phyloP scores from a whole-genome alignment of 768 basidiomycete genomes.

The Hygrocybe punicea region DNA sequence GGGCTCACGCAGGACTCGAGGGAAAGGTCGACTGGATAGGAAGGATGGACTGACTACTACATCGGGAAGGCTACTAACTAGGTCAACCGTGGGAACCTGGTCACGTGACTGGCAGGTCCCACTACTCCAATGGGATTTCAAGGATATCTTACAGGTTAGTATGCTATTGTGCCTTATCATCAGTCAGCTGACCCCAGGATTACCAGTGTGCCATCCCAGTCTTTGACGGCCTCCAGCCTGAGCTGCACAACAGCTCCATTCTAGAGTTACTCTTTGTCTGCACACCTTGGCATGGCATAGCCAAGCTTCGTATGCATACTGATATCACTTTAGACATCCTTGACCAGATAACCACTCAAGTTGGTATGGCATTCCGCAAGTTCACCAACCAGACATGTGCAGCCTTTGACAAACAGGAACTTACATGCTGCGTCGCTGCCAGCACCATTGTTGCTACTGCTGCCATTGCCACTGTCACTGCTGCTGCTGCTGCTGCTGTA shows the following conservation, averaged over 20 bases:
- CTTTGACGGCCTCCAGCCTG: slow-evolving; percentile 34
- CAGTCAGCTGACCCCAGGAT: neutral
- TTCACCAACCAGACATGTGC: slow-evolving; percentile 29
- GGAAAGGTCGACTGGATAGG: too few relatives aligned
- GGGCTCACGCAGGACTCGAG: too few relatives aligned
- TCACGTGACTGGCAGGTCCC: too few relatives aligned
- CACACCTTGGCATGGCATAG: slow-evolving; percentile 37
- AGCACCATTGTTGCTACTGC: neutral
- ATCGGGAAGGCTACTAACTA: too few relatives aligned
- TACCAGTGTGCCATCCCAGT: slow-evolving; percentile 35
- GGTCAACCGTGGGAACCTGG: too few relatives aligned
- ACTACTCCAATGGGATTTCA: too few relatives aligned
- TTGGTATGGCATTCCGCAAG: slow-evolving; percentile 26
- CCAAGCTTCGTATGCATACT: slow-evolving; percentile 41
- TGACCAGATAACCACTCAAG: slow-evolving; percentile 15
- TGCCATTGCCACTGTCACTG: too few relatives aligned
- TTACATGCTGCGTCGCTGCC: slow-evolving; percentile 37
- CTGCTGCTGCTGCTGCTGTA: too few relatives aligned
- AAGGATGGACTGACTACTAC: too few relatives aligned
- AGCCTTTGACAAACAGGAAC: slow-evolving; percentile 27
- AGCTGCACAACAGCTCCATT: too few relatives aligned
- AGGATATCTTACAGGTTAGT: slow-evolving; percentile 32
- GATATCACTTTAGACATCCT: slow-evolving; percentile 31
- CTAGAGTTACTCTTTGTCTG: slow-evolving; percentile 33
- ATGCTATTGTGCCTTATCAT: neutral